Evolutionary conservation across 306 rosid genomes (phyloP), one percentile per base, ranked within the genome.

Genomic region (Benincasa hispida): DNA sequence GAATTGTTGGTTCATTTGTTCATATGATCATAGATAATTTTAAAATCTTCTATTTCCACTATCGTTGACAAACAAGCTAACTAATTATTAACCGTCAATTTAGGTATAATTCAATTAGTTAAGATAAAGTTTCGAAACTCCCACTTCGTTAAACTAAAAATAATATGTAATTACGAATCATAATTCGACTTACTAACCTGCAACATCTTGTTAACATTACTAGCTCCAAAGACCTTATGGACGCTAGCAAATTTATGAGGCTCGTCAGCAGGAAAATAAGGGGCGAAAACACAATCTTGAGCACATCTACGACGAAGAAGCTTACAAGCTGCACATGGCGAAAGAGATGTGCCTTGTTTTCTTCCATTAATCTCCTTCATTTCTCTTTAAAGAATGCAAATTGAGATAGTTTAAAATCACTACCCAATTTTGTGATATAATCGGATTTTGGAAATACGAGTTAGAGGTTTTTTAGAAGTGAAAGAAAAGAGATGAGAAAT

Each of bases 261-360:
- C 78, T 94, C 91, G 60, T 94, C 97, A 2, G 97, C 99, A 9
- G 99, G 99, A 39, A 94, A 94, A 81, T 94, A 92, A 66, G 99
- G 99, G 13, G 99, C 97, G 82, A 94, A 94, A 5, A 92, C 92
- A 24, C 99, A 94, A 58, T 92, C 96, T 72, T 84, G 81, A 0
- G 95, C 88, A 47, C 99, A 94, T 78, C 99, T 81, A 58, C 99
- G 84, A 24, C 99, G 58, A 4, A 94, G 95, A 89, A 94, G 95
- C 84, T 92, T 94, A 85, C 99, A 94, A 0, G 97, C 99, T 3
- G 99, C 99, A 48, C 99, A 94, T 79, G 99, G 99, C 0, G 97
- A 84, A 83, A 92, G 72, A 30, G 90, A 45, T 45, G 18, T 81
- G 18, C 95, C 95, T 81, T 89, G 97, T 78, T 91, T 94, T 83